Base-by-base conservation (phyloP, 306 rosid species). In the Carpinus viminea region DNA sequence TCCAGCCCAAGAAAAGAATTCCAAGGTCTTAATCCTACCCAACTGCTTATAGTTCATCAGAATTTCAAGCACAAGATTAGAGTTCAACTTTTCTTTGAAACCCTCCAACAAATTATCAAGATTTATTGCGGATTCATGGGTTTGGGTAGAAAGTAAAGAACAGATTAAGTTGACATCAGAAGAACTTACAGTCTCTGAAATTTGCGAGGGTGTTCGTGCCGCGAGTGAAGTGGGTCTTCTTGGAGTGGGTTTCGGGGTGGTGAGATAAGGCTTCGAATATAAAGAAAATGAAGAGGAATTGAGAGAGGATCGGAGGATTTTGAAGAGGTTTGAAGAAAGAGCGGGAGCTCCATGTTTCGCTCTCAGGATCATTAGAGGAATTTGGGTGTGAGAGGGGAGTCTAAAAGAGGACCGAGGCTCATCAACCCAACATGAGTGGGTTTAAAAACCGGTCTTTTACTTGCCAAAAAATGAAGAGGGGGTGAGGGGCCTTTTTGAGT, bases 1-100 rank as follows among this genome's bases (percentile, higher is more conserved):
- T 68, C 92, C 96, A 2, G 96, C 91, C 88, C 91, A 91, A 4
- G 89, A 78, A 69, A 91, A 89, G 83, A 91, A 91, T 45, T 85
- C 86, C 75, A 91, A 79, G 52, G 96, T 89, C 34, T 74, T 88
- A 11, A 76, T 73, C 80, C 96, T 82, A 72, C 96, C 96, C 85
- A 89, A 78, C 26, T 84, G 87, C 78, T 79, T 86, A 68, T 89
- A 89, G 16, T 79, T 74, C 91, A 76, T 89, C 75, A 91, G 77
- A 21, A 89, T 80, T n/a, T 80, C 73, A 72, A 91, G 91, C 13
- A 91, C 92, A 12, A 89, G 70, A 43, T 82, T 59, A n/a, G 92
- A 89, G 52, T 38, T 88, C 52, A 89, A 73, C 12, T 69, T 47
- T 17, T 64, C 74, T 68, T 82, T 82, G 75, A 83, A 84, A 21